Evolutionary conservation across 2,329 filamentous ascomycete species (phyloP).

Genomic region (Pseudogymnoascus pannorum): DNA sequence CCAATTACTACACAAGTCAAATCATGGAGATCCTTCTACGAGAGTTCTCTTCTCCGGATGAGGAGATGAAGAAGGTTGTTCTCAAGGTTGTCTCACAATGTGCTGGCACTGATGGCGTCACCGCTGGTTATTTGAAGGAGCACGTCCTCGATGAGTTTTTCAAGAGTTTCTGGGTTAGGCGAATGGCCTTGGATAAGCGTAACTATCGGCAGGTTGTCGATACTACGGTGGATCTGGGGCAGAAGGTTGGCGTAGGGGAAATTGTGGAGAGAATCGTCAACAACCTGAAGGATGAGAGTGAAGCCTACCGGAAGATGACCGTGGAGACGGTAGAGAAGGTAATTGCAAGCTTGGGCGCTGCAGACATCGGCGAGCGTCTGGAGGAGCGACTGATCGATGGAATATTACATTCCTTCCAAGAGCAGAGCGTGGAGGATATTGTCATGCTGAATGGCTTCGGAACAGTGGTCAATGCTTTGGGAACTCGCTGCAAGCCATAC

Average conservation of each 20-base stretch:
- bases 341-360: slow-evolving; percentile 83
- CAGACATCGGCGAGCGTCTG: slow-evolving; percentile 84
- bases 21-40: slow-evolving; percentile 98
- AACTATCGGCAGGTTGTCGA: slow-evolving; percentile 98
- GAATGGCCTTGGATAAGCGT: slow-evolving; percentile 94
- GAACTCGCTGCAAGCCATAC: slow-evolving; percentile 90
- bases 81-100: slow-evolving; percentile 96
- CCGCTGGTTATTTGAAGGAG: slow-evolving; percentile 88
- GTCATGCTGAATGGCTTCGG: slow-evolving; percentile 97
- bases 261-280: slow-evolving; percentile 88
- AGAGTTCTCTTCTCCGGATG: slow-evolving; percentile 93
- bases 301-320: slow-evolving; percentile 98
- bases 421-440: slow-evolving; percentile 93
- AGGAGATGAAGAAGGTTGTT: slow-evolving; percentile 99
- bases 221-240: slow-evolving; percentile 91
- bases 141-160: slow-evolving; percentile 95
- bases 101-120: slow-evolving; percentile 88
- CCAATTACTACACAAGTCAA: slow-evolving; percentile 96
- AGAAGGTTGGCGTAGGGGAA: slow-evolving; percentile 96
- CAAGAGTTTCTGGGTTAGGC: slow-evolving; percentile 95
- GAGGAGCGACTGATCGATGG: slow-evolving; percentile 94
- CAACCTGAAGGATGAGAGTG: slow-evolving; percentile 96
- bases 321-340: slow-evolving; percentile 97
- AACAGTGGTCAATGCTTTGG: slow-evolving; percentile 91
- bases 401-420: slow-evolving; percentile 92